Conservation (phyloP, 306 rosid species). For the Glycine tomentella region DNA sequence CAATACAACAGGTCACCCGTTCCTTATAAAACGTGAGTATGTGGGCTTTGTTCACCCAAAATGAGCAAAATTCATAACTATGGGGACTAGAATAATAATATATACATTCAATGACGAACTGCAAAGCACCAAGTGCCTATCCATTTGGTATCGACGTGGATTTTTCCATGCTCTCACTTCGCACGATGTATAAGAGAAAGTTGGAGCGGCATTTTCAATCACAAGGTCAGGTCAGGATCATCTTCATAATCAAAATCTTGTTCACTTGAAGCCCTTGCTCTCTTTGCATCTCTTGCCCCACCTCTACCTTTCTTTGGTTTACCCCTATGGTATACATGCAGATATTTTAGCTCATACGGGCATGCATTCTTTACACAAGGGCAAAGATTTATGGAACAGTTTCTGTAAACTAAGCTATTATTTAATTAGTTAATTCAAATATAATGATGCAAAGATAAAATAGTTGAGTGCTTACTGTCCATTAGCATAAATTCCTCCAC, state of each 20-base stretch:
- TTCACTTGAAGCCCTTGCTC: conserved; percentile 81
- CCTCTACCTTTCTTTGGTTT: conserved; percentile 99
- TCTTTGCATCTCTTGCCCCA: conserved; percentile 82
- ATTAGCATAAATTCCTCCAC: conserved; percentile 87
- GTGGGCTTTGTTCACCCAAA: conserved; percentile 34
- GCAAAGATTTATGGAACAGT: not conserved
- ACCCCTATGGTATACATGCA: conserved; percentile 60
- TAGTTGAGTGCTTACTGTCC: conserved; percentile 85
- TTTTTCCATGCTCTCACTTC: conserved; percentile 28
- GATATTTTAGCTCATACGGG: conserved; percentile 18
- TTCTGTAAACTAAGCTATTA: conserved; percentile 10
- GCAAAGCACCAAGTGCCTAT: conserved; percentile 20
- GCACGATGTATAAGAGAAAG: conserved; percentile 20
- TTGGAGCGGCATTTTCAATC: conserved; percentile 41
- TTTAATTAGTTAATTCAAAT: not conserved
- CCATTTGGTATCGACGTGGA: not conserved
- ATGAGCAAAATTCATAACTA: conserved; percentile 37
- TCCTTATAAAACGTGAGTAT: conserved; percentile 18
- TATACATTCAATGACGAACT: conserved; percentile 45
- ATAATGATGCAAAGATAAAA: not conserved
- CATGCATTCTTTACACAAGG: conserved; percentile 14
- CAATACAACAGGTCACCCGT: conserved; percentile 3
- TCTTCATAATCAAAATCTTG: conserved; percentile 98
- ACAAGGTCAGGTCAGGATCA: conserved; percentile 81
- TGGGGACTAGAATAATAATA: conserved; percentile 15